Evolutionary conservation across 2,329 filamentous ascomycete species (phyloP), one percentile per base, ranked within the genome.

Genomic region (Cordyceps cateniannulata): DNA sequence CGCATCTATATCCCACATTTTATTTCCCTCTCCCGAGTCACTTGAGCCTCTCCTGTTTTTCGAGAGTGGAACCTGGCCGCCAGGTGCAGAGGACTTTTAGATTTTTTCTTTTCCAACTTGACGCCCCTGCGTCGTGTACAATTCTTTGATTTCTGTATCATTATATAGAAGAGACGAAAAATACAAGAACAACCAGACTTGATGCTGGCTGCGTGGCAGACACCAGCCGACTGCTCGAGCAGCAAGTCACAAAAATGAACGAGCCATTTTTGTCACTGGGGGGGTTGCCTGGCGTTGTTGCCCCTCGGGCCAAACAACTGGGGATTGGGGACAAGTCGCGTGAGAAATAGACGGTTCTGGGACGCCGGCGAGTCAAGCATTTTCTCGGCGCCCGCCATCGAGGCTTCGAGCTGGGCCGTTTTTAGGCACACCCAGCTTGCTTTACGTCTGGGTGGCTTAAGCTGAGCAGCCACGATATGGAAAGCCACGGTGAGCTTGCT

Each of bases 271-370:
- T 35, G 9, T 25, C 24, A 18, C 42, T 7, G 10, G 9, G 10
- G 9, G 24, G 52, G 20, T n/a, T 47, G 18, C 35, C 35, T 18
- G 53, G 53, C 53, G 25, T 54, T n/a, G 14, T 35, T 35, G 16
- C 24, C 18, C 16, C 40, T 55, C 10, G 2, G n/a, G 22, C 40
- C 8, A 55, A 55, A 55, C 53, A 45, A 47, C 32, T 44, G 53
- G 44, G 44, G 44, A 35, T 12, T 57, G 54, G 18, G 44, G 40
- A 38, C 54, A 56, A 47, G 54, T 57, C 54, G 54, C 44, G 44
- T 57, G 54, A 57, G 54, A 27, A 27, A 38, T 48, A 29, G 44
- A 14, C 22, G 44, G 20, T 14, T n/a, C 25, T 32, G 22, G 54
- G n/a, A 40, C 9, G 27, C 20, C 22, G 12, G 54, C 54, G 54